A percentile compares a stretch with the other conserved stretches of the same genome.
Evolutionary conservation across 2,329 filamentous ascomycete genomes (phyloP).

Genomic region (Exophiala alcalophila): DNA sequence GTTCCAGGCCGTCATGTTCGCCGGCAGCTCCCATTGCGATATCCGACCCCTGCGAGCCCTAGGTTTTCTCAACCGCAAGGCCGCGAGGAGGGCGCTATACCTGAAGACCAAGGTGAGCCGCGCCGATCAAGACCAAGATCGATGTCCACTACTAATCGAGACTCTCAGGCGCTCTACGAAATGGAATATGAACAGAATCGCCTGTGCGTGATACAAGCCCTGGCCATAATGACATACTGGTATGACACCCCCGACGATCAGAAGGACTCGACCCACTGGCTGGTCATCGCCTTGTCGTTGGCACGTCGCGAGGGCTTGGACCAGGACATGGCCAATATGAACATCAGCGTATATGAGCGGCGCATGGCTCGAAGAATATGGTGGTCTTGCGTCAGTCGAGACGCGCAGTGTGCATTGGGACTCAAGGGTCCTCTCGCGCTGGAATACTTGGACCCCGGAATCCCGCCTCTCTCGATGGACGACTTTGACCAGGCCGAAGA

Average conservation of each 20-base stretch:
- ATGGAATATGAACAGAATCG: slow-evolving; percentile 91
- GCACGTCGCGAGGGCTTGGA: slow-evolving; percentile 93
- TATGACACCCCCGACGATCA: slow-evolving; percentile 95
- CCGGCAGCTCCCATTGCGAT: slow-evolving; percentile 73
- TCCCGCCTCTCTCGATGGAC: neutral
- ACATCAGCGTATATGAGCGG: slow-evolving; percentile 68
- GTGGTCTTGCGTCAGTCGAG: slow-evolving; percentile 96
- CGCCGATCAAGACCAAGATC: no score
- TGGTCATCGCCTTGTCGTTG: slow-evolving; percentile 88
- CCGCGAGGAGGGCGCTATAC: neutral
- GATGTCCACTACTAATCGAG: no score
- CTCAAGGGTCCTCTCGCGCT: no score
- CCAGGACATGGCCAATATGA: slow-evolving; percentile 73
- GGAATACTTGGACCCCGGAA: neutral
- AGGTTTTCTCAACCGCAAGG: neutral
- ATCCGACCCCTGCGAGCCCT: neutral
- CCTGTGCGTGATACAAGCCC: slow-evolving; percentile 78
- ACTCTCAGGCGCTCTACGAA: slow-evolving; percentile 76
- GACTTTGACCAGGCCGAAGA: neutral
- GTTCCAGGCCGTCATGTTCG: slow-evolving; percentile 93
- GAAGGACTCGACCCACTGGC: slow-evolving; percentile 98
- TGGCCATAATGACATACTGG: slow-evolving; percentile 93
- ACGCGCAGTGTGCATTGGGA: slow-evolving; percentile 39
- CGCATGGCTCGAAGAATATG: slow-evolving; percentile 90
- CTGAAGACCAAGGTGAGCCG: no score